Base-by-base conservation (phyloP, 2,329 filamentous ascomycete species). In the Penicillium sp. region DNA sequence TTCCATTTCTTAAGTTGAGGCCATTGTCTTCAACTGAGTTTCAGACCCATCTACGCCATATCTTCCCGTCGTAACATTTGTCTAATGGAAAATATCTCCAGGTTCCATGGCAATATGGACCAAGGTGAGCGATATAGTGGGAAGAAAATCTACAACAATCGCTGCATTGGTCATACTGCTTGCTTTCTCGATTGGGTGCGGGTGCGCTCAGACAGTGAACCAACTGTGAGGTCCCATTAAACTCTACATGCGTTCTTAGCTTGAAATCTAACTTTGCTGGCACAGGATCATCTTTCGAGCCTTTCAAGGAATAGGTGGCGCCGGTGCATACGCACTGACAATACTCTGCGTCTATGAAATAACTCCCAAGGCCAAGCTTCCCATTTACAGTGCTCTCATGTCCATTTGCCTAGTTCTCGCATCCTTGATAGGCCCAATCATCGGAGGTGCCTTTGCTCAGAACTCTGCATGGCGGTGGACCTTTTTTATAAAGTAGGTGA, bases 231-330 rank as follows among this genome's bases (percentile, higher is more conserved):
- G 45, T 41, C 24, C 10, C 16, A 31, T 14, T 4, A 4, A 39
- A 13, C 27, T 18, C 32, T 18, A 14, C 3, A 3, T 36, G 11
- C 31, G 14, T 38, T 27, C 14, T 31, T n/a, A 27, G 24, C 36
- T 36, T 27, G 3, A 10, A 50, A 18, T 16, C 54, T 56, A 24
- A 53, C n/a, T 22, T 34, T 31, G 36, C 16, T 5, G 18, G 8
- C 16, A 24, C 41, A 72, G 71, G 9, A 70, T 71, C 39, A 62
- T 71, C 34, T 64, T 64, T 18, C 65, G 68, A 57, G 60, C 67
- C 21, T 60, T 71, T 7, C 69, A 72, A 58, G 69, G 70, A 29
- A 65, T 72, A 27, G 70, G 70, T 7, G 69, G 64, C 4, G 62
- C 64, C 3, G 70, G 70, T n/a, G 54, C 64, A n/a, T 66, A 65